Percentiles rank a stretch among this genome's conserved stretches.
Evolutionary conservation across 73 alveolate genomes (phyloP).

Genomic region (Paramecium pentaurelia): DNA sequence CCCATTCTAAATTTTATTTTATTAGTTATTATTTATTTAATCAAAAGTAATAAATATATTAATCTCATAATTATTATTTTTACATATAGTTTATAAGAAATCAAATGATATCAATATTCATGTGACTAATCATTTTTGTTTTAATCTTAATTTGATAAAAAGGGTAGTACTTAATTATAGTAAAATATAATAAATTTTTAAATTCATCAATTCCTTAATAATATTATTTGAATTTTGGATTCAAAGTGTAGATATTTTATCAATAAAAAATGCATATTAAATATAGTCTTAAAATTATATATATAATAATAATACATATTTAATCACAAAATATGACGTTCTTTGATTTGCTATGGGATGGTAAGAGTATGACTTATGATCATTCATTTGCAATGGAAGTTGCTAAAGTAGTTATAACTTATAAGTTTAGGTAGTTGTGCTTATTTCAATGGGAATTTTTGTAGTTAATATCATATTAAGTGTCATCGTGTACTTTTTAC

Average conservation of each 20-base stretch:
- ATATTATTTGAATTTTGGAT: not conserved
- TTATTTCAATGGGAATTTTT: not conserved
- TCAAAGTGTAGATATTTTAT: not conserved
- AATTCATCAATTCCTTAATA: not conserved
- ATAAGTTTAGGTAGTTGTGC: not conserved
- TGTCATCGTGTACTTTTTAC: not conserved
- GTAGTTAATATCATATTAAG: not conserved
- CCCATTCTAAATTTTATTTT: not conserved
- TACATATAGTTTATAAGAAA: too few relatives aligned
- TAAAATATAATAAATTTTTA: too few relatives aligned
- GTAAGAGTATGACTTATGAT: not conserved
- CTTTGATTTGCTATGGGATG: slow-evolving; percentile 28
- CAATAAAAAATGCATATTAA: not conserved
- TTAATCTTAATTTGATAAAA: too few relatives aligned
- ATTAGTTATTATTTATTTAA: too few relatives aligned
- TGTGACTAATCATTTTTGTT: too few relatives aligned
- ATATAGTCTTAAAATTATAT: not conserved
- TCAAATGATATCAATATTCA: too few relatives aligned
- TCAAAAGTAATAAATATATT: too few relatives aligned
- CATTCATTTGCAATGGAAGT: not conserved
- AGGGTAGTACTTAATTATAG: too few relatives aligned
- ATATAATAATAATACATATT: not conserved
- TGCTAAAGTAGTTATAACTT: not conserved
- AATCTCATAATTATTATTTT: too few relatives aligned
- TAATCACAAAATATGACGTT: not conserved